Conservation (phyloP, 306 rosid species). For the Phaseolus lunatus region DNA sequence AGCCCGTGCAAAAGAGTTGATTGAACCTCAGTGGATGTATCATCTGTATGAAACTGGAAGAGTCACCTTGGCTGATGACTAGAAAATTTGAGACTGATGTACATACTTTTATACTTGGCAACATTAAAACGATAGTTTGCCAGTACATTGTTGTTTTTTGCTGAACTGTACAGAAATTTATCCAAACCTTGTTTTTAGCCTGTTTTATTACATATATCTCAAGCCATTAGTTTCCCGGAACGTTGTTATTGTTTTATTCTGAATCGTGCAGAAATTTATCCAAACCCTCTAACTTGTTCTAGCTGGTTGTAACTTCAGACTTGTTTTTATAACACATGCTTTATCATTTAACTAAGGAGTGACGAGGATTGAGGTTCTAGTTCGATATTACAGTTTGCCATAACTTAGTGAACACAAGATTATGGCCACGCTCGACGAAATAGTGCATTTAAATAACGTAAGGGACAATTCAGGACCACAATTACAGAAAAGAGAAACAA, state of each 20-base stretch:
- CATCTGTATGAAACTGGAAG: slow-evolving; percentile 81
- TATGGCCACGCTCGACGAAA: not conserved
- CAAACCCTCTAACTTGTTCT: not conserved
- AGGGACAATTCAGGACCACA: slow-evolving; percentile 4
- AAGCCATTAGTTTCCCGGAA: not conserved
- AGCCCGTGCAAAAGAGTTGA: slow-evolving; percentile 58
- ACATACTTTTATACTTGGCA: slow-evolving; percentile 33
- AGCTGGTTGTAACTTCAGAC: too few relatives aligned
- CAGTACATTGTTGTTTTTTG: not conserved
- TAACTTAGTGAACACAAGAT: not conserved
- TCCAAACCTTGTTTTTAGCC: not conserved
- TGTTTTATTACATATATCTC: too few relatives aligned
- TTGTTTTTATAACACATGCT: not conserved
- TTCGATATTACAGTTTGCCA: not conserved
- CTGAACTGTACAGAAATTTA: not conserved
- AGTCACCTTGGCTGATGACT: slow-evolving; percentile 64
- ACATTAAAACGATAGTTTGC: not conserved
- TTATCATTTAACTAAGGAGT: not conserved
- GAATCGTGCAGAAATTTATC: not conserved
- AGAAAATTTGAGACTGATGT: slow-evolving; percentile 37
- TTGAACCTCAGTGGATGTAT: slow-evolving; percentile 88
- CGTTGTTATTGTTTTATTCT: not conserved
- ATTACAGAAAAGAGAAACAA: slow-evolving; percentile 17
- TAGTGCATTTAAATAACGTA: not conserved
- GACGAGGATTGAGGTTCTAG: not conserved